Evolutionary conservation across 306 rosid species (phyloP), one percentile per base, ranked within the genome.

Genomic region (Potentilla sterilis): DNA sequence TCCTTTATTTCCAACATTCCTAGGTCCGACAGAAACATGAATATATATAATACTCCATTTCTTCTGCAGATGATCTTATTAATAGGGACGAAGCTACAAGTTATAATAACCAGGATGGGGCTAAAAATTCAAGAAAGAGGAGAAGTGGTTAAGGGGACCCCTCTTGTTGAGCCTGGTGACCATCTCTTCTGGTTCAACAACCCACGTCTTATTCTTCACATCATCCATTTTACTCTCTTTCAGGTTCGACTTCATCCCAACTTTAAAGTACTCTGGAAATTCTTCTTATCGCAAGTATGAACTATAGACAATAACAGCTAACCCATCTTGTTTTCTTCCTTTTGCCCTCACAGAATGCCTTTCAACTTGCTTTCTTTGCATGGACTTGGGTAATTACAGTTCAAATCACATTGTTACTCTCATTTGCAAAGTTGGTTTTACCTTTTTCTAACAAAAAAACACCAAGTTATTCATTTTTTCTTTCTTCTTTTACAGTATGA

Each of bases 321-420:
- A 74, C 35, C 0, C 41, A 2, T 5, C 14, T 34, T 58, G 12
- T 59, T 59, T 57, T 15, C 42, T 18, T 12, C 12, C 5, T 42
- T 49, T 21, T 75, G 11, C 6, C 46, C 13, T 59, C 47, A 67
- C 93, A 93, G 96, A 93, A 93, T 82, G 90, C 98, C 64, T 93
- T 93, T 67, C 91, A 91, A 81, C 88, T 93, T 24, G 97, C 97
- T 63, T 91, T 91, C 86, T 81, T 91, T 43, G 73, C 90, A 8
- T 93, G 98, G 98, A 80, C 92, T 70, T 74, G 78, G 84, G 98
- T 89, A 11, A 48, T n/a, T 35, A 18, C 21, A 64, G 28, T 32
- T 2, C 46, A 7, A 2, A 19, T 75, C 16, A n/a, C 65, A 41
- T 41, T 58, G 2, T 22, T 32, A 6, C n/a, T 6, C 11, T 69